Base-by-base conservation (phyloP, 345 rosid genomes). In the Ceriops decandra region DNA sequence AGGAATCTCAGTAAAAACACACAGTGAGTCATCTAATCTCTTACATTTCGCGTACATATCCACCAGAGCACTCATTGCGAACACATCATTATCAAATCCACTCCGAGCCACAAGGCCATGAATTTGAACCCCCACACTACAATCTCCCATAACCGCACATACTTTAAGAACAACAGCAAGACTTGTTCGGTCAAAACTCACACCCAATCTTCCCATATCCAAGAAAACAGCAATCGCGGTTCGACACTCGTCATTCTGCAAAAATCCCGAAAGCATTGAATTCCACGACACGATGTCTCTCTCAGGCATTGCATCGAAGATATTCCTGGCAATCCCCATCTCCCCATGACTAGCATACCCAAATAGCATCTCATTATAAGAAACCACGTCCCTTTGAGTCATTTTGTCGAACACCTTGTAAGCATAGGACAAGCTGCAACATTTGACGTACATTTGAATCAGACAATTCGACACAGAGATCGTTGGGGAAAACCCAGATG, bases 221-320 rank as follows among this genome's bases (percentile, higher is more conserved):
- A 76, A 52, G 35, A 93, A 91, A 76, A 84, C 35, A 59, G 57
- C 79, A 68, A 89, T 69, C 1, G 82, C 64, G 68, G 75, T 85
- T 49, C 61, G 65, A 68, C 67, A 77, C 70, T 91, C 83, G n/a
- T 90, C 84, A 59, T 76, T 84, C 47, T 76, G 88, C 51, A 82
- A 26, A 78, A 71, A 93, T 53, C 95, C 98, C 0, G 98, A 93
- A 60, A 91, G 72, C 86, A 93, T 66, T 0, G 95, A 89, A 74
- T 93, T 93, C 98, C 97, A 93, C 3, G 98, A 89, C 57, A 89
- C 78, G 51, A 82, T 87, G 70, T 93, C 98, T 76, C 87, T 86
- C 57, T 64, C 57, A 4, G 90, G 91, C 91, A 89, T 93, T 47
- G 5, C 64, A 54, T 76, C 52, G 59, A 93, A 93, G 57, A 83